phyloP scores from a whole-genome alignment of 768 basidiomycete species.

The Phanerodontia chrysosporium region DNA sequence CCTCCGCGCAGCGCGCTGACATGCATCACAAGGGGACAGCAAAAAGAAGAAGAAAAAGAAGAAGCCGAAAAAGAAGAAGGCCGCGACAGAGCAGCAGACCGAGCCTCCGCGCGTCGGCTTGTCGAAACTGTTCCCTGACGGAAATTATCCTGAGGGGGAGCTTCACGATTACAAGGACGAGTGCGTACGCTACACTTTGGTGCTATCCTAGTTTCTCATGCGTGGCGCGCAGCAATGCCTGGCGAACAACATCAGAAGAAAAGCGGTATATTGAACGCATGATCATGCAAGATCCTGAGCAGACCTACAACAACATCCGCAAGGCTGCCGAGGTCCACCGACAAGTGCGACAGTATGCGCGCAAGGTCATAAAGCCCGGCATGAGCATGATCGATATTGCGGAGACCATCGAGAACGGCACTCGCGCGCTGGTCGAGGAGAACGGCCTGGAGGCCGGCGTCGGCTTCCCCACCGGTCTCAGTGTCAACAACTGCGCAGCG shows the following conservation, averaged over 20 bases:
- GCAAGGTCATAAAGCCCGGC: conserved; percentile 82
- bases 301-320: conserved; percentile 86
- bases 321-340: conserved; percentile 95
- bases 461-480: conserved; percentile 95
- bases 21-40: conserved; percentile 40
- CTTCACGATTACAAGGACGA: conserved; percentile 88
- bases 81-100: conserved; percentile 75
- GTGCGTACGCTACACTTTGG: conserved; percentile 44
- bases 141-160: conserved; percentile 90
- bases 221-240: conserved; percentile 64
- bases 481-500: conserved; percentile 91
- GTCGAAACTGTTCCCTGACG: conserved; percentile 82
- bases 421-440: conserved; percentile 88
- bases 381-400: conserved; percentile 94
- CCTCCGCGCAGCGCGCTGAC: neutral
- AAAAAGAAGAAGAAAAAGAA: conserved; percentile 94
- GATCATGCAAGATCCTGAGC: conserved; percentile 73
- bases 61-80: conserved; percentile 83
- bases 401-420: conserved; percentile 88
- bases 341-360: conserved; percentile 80
- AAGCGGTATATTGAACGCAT: conserved; percentile 78
- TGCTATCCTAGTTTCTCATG: neutral
- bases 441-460: conserved; percentile 81
- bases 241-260: conserved; percentile 88
- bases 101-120: conserved; percentile 90